These are phyloP conservation scores for Capronia americana DNA, from an alignment of 2,329 filamentous ascomycete genomes.

Conservation along the genomic window DNA sequence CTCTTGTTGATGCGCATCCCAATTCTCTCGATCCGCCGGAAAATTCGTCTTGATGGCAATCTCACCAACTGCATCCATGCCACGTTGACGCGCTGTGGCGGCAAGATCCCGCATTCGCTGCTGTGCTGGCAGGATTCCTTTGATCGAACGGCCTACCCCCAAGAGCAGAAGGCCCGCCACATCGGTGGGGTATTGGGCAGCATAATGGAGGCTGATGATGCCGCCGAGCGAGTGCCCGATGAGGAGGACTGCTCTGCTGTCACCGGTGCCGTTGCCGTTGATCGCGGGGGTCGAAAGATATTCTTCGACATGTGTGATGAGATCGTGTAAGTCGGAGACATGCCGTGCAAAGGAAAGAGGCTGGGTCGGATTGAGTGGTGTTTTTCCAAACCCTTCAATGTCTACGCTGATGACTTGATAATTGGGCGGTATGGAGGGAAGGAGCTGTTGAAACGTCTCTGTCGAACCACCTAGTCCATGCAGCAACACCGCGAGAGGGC, in stretches of 20 bases:
- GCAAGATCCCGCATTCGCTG: slow-evolving; percentile 45
- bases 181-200: slow-evolving; percentile 40
- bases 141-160: slow-evolving; percentile 44
- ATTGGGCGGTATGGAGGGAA: slow-evolving; percentile 31
- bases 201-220: slow-evolving; percentile 48
- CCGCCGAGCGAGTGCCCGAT: slow-evolving; percentile 49
- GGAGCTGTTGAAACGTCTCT: slow-evolving; percentile 33
- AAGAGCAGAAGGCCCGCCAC: slow-evolving; percentile 44
- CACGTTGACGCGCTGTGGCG: slow-evolving; percentile 39
- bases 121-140: slow-evolving; percentile 43
- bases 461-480: slow-evolving; percentile 43
- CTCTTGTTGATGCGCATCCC: slow-evolving; percentile 32
- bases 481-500: slow-evolving; percentile 41
- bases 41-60: slow-evolving; percentile 44
- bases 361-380: slow-evolving; percentile 27
- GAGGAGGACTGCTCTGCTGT: slow-evolving; percentile 34
- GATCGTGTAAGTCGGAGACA: slow-evolving; percentile 42
- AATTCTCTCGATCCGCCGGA: slow-evolving; percentile 38
- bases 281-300: slow-evolving; percentile 15
- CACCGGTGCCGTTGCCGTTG: slow-evolving; percentile 4
- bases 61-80: slow-evolving; percentile 42
- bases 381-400: slow-evolving; percentile 43
- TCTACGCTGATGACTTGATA: slow-evolving; percentile 41
- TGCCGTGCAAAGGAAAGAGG: slow-evolving; percentile 39
- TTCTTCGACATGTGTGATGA: slow-evolving; percentile 37